Evolutionary conservation across 768 basidiomycete genomes (phyloP).

Genomic region (Suillus decipiens): DNA sequence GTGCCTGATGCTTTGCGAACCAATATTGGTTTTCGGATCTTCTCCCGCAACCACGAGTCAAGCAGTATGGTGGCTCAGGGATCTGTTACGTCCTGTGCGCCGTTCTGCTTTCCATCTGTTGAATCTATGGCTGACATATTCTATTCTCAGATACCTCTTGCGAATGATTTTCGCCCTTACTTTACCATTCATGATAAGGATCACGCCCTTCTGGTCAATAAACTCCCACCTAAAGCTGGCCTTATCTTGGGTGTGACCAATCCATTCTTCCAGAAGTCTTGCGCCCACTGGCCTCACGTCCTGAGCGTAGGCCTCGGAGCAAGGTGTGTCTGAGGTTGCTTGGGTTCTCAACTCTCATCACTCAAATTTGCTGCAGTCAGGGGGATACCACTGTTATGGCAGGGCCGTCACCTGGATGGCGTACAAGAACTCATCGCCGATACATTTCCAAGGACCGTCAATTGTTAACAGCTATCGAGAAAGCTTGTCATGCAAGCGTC

Average conservation of each 20-base stretch:
- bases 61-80: constrained; percentile 90
- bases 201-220: constrained; percentile 71
- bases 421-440: constrained; percentile 75
- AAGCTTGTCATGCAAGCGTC: constrained; percentile 51
- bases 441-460: constrained; percentile 83
- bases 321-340: constrained; percentile 36
- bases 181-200: constrained; percentile 97
- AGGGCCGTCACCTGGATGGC: constrained; percentile 74
- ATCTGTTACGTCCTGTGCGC: constrained; percentile 80
- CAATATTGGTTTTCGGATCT: constrained; percentile 79
- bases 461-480: constrained; percentile 73
- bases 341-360: background rate
- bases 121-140: background rate
- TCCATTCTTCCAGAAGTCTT: constrained; percentile 79
- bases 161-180: constrained; percentile 88
- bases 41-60: constrained; percentile 84
- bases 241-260: constrained; percentile 85
- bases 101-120: background rate
- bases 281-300: constrained; percentile 84
- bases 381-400: constrained; percentile 20
- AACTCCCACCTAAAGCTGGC: constrained; percentile 76
- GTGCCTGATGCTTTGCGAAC: constrained; percentile 87
- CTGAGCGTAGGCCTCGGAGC: constrained; percentile 62
- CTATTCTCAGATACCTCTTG: constrained; percentile 67
- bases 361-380: constrained; percentile 7